Base-by-base conservation (phyloP, 306 rosid species). In the Dalbergia cochinchinensis region DNA sequence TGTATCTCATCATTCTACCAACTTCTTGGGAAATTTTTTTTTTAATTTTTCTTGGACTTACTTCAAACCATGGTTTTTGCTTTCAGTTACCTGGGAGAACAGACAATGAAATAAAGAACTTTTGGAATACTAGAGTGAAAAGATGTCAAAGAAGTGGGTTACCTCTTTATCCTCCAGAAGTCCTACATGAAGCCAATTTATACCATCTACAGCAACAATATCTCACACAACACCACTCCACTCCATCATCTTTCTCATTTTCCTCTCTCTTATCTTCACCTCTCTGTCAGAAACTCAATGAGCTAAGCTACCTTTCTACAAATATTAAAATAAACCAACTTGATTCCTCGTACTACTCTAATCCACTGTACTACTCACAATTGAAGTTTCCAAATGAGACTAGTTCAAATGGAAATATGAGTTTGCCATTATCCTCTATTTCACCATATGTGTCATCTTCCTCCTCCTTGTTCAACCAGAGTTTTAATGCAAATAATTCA, bases 61-160 rank as follows among this genome's bases (percentile, higher is more conserved):
- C 5, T 55, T 42, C 61, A 55, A 54, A 53, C 31, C 20, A 55
- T 19, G 51, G 26, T 42, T 65, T 79, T 8, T 75, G 51, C 45
- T 44, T 75, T 58, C 89, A 92, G 94, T 83, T 92, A 80, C 93
- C 90, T 0, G 97, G 97, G 4, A 61, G 97, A 53, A 92, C 97
- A 12, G 97, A 92, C 75, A 92, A 92, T 35, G 97, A 92, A 76
- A 92, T 92, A 69, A 92, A 92, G 78, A 92, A 92, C 62, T 92
- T 78, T 51, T 92, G 97, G 97, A 92, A 92, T 62, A 90, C 97
- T 0, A 82, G 97, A 59, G 85, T 85, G 85, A 92, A 92, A 73
- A 78, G 90, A 60, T 83, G 90, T 33, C 90, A 84, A 63, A 80
- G 93, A 81, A 89, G 89, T 2, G 94, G 97, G 10, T 82, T 92